Evolutionary conservation across 148 eudicot genomes (phyloP).

Genomic region (Camellia lanceoleosa): DNA sequence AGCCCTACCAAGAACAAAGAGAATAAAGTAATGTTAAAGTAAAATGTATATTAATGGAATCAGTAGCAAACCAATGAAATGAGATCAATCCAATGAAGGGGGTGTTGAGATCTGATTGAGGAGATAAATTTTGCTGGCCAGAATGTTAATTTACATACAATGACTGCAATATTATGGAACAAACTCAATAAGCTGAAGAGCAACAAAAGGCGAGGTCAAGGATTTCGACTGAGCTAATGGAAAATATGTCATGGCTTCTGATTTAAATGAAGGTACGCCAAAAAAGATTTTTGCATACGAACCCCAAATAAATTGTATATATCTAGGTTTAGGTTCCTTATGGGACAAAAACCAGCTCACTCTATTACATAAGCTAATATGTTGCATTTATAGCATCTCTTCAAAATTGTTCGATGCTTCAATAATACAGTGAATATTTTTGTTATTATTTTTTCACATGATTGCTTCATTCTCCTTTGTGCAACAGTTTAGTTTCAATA

Average conservation of each 20-base stretch:
- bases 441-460: background rate
- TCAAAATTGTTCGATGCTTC: background rate
- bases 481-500: background rate
- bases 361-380: no score
- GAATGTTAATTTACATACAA: background rate
- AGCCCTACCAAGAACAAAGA: conserved; percentile 41
- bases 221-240: background rate
- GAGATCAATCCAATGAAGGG: background rate
- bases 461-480: background rate
- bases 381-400: background rate
- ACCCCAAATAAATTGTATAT: background rate
- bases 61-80: background rate
- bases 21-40: background rate
- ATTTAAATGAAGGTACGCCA: no score
- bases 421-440: background rate
- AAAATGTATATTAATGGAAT: background rate
- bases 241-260: background rate
- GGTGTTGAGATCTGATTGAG: conserved; percentile 1
- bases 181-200: background rate
- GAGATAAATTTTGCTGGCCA: background rate
- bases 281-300: background rate
- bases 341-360: background rate
- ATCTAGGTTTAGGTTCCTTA: background rate
- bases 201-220: background rate
- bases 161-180: background rate